Evolutionary conservation across 1,284 basidiomycete species (phyloP).

Genomic region (Pascua guehoae): DNA sequence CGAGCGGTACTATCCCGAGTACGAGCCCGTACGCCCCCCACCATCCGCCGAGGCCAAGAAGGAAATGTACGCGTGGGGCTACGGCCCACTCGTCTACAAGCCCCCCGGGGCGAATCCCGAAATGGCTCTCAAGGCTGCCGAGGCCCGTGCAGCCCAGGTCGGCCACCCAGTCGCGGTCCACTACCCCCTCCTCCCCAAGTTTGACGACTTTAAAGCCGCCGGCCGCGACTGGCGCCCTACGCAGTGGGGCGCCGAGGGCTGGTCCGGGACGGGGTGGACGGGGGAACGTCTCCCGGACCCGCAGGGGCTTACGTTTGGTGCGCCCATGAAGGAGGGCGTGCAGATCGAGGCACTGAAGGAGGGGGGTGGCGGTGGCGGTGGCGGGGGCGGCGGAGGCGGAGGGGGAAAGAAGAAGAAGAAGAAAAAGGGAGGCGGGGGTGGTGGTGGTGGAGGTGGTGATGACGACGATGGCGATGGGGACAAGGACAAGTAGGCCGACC

Average conservation of each 20-base stretch:
- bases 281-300: slow-evolving; percentile 28
- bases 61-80: not conserved
- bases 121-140: slow-evolving; percentile 7
- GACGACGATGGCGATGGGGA: slow-evolving; percentile 7
- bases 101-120: slow-evolving; percentile 2
- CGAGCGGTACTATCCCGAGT: slow-evolving; percentile 35
- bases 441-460: slow-evolving; percentile 6
- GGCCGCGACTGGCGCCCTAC: slow-evolving; percentile 22
- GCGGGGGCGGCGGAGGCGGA: slow-evolving; percentile 6
- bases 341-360: not conserved
- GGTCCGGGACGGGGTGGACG: slow-evolving; percentile 35
- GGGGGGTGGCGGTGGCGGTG: slow-evolving; percentile 2
- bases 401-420: slow-evolving; percentile 16
- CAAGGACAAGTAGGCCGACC: slow-evolving; percentile 4
- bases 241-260: slow-evolving; percentile 20
- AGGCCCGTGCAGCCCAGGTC: slow-evolving; percentile 14
- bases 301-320: slow-evolving; percentile 27
- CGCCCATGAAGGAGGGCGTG: slow-evolving; percentile 26
- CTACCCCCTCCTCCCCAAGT: slow-evolving; percentile 33
- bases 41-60: not conserved
- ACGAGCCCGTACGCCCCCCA: slow-evolving; percentile 18
- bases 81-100: slow-evolving; percentile 1
- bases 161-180: slow-evolving; percentile 28
- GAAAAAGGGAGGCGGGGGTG: slow-evolving; percentile 1
- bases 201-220: slow-evolving; percentile 20